Evolutionary conservation across 306 rosid genomes (phyloP).

Genomic region (Castanospermum australe): DNA sequence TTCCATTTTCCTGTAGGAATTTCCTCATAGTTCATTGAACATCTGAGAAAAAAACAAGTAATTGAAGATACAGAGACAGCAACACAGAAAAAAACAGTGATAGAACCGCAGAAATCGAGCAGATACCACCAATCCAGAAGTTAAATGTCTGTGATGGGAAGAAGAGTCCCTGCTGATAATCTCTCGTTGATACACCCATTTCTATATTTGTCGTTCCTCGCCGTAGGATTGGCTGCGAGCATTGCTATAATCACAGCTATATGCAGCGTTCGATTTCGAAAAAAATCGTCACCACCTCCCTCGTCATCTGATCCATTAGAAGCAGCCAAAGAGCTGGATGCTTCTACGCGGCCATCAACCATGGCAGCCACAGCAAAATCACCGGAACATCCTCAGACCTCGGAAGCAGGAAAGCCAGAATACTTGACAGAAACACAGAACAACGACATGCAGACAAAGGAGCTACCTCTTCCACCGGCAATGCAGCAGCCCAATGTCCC

Average conservation of each 20-base stretch:
- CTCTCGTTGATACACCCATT: constrained; percentile 39
- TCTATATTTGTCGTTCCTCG: constrained; percentile 45
- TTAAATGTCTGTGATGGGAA: constrained; percentile 57
- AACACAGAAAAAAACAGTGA: neutral
- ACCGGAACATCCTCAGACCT: neutral
- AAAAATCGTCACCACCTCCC: constrained; percentile 10
- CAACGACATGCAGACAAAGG: constrained; percentile 22
- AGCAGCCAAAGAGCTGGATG: neutral
- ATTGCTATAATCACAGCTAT: constrained; percentile 55
- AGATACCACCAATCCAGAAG: neutral
- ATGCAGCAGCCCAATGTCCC: constrained; percentile 31
- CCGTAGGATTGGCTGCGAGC: constrained; percentile 47
- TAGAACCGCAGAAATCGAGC: neutral
- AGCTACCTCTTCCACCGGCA: constrained; percentile 64
- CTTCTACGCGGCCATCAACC: neutral
- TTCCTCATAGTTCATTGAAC: constrained; percentile 16
- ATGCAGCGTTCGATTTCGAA: constrained; percentile 44
- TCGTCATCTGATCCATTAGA: neutral
- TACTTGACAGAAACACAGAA: neutral
- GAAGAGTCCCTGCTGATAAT: constrained; percentile 53
- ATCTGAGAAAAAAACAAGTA: neutral
- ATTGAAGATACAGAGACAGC: neutral
- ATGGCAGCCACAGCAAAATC: neutral
- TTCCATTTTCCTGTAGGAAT: constrained; percentile 10
- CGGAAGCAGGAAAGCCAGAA: constrained; percentile 6